phyloP scores from a whole-genome alignment of 1,284 basidiomycete species.

The Boletellus deceptivus region DNA sequence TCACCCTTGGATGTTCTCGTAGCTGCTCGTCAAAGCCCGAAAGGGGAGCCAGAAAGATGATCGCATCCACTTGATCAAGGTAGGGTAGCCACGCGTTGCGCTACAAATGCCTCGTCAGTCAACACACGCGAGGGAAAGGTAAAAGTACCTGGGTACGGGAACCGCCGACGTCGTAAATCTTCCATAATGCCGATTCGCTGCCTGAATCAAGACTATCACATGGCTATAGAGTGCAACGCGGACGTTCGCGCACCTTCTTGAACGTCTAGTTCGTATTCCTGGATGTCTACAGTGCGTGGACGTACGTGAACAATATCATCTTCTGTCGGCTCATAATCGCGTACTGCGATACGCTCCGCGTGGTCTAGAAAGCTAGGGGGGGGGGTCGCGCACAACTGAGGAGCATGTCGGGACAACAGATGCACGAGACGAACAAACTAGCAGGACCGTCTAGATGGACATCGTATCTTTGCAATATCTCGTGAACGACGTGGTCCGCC shows the following conservation, averaged over 20 bases:
- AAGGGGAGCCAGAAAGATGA: constrained; percentile 68
- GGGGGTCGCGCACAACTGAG: constrained; percentile 31
- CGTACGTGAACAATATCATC: constrained; percentile 92
- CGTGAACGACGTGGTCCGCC: constrained; percentile 51
- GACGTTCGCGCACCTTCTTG: constrained; percentile 38
- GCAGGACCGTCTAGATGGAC: constrained; percentile 60
- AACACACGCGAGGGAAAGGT: constrained; percentile 9
- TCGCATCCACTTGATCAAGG: constrained; percentile 67
- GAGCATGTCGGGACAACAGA: not conserved
- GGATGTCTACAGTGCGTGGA: constrained; percentile 84
- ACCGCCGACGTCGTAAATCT: constrained; percentile 56
- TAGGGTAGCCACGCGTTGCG: constrained; percentile 68
- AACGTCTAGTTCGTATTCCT: constrained; percentile 52
- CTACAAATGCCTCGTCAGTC: constrained; percentile 23
- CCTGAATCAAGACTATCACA: constrained; percentile 7
- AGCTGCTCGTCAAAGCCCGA: constrained; percentile 69
- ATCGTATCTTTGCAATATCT: constrained; percentile 43
- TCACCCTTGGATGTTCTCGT: constrained; percentile 57
- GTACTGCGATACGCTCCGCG: constrained; percentile 74
- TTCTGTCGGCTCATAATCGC: constrained; percentile 85
- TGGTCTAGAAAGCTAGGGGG: constrained; percentile 55
- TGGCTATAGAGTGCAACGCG: not conserved
- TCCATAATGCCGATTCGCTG: constrained; percentile 41
- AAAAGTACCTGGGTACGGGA: constrained; percentile 49
- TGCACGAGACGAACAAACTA: constrained; percentile 54